These are phyloP conservation scores for Mercurialis annua DNA, from an alignment of 345 rosid species.

Conservation along the genomic window DNA sequence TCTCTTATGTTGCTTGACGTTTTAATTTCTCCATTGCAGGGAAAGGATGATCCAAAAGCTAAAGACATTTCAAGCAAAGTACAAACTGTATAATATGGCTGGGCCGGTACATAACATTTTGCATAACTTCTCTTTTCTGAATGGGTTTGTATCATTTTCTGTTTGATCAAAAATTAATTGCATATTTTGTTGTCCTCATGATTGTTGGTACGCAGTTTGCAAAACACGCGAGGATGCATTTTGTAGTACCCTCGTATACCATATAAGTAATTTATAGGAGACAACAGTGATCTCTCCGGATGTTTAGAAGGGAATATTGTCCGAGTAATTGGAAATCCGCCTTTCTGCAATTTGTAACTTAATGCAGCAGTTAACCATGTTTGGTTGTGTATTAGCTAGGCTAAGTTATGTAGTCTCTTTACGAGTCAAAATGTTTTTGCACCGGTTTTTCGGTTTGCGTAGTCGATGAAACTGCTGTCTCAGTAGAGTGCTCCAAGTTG, in stretches of 20 bases:
- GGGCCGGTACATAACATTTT: conserved; percentile 17
- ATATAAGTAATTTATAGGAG: conserved; percentile 18
- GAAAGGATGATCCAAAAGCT: conserved; percentile 38
- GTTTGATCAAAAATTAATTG: not conserved
- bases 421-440: conserved; percentile 6
- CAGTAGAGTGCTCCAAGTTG: conserved; percentile 3
- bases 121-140: too few relatives aligned
- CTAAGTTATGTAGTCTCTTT: conserved; percentile 22
- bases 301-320: conserved; percentile 18
- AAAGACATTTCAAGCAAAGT: conserved; percentile 48
- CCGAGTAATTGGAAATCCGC: conserved; percentile 15
- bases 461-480: conserved; percentile 12
- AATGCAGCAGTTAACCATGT: conserved; percentile 21
- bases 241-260: conserved; percentile 19
- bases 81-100: conserved; percentile 41
- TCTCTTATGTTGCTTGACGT: conserved; percentile 5
- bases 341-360: conserved; percentile 14
- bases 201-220: conserved; percentile 24
- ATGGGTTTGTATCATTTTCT: not conserved
- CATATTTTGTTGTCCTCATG: not conserved
- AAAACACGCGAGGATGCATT: not conserved
- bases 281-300: conserved; percentile 18
- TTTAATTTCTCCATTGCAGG: conserved; percentile 31
- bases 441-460: conserved; percentile 4
- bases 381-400: conserved; percentile 26